Evolutionary conservation across 352 stramenopile genomes (phyloP).

Genomic region (Pythium aristosporum): DNA sequence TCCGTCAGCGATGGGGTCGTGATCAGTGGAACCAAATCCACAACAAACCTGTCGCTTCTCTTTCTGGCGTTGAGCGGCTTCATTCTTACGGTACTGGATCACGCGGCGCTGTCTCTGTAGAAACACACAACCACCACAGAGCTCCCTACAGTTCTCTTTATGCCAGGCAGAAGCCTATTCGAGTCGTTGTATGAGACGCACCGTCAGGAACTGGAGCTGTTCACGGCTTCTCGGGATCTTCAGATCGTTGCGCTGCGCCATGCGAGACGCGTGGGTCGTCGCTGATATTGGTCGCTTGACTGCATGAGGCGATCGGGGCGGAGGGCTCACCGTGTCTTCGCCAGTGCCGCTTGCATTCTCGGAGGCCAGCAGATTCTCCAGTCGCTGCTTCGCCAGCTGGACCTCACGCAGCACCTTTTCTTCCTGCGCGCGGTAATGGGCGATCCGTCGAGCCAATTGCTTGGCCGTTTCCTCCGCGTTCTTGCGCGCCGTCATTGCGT

Average conservation of each 20-base stretch:
- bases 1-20: not conserved
- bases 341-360: not conserved
- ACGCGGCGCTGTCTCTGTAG: slow-evolving; percentile 50
- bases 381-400: slow-evolving; percentile 40
- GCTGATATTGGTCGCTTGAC: slow-evolving; percentile 18
- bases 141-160: not conserved
- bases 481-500: slow-evolving; percentile 48
- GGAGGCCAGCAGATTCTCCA: slow-evolving; percentile 30
- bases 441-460: slow-evolving; percentile 48
- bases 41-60: slow-evolving; percentile 42
- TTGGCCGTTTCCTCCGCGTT: slow-evolving; percentile 47
- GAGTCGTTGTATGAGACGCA: slow-evolving; percentile 16
- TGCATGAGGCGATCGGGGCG: not conserved
- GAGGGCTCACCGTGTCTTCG: not conserved
- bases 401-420: slow-evolving; percentile 55
- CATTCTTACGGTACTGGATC: slow-evolving; percentile 44
- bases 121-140: not conserved
- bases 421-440: slow-evolving; percentile 53
- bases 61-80: slow-evolving; percentile 48
- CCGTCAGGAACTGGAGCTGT: slow-evolving; percentile 50
- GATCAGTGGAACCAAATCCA: not conserved
- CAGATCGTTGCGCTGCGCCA: slow-evolving; percentile 6
- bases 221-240: slow-evolving; percentile 41
- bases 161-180: too few relatives aligned
- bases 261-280: slow-evolving; percentile 7